Percentiles rank a stretch among this genome's conserved stretches.
Evolutionary conservation across 164 flowering plant species (phyloP).

Genomic region (Vitis rotundifolia): DNA sequence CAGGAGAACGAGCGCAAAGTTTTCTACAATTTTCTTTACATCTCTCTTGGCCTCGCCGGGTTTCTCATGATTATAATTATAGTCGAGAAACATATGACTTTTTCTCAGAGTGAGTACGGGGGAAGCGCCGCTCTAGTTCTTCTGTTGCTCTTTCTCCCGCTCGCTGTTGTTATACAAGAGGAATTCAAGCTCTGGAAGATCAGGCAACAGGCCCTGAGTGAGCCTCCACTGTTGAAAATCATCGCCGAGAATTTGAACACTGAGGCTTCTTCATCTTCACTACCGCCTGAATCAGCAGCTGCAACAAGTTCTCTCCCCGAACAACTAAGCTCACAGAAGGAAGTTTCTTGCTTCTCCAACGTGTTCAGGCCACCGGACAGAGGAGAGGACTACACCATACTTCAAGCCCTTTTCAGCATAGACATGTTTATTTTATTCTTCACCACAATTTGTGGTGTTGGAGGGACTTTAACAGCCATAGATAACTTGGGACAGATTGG

Average conservation of each 20-base stretch:
- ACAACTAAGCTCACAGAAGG: not conserved
- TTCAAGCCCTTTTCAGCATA: conserved; percentile 39
- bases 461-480: conserved; percentile 40
- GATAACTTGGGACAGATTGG: conserved; percentile 55
- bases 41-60: conserved; percentile 24
- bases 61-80: conserved; percentile 29
- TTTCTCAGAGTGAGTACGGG: conserved; percentile 17
- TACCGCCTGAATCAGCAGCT: no score
- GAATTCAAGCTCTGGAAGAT: conserved; percentile 21
- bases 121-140: conserved; percentile 20
- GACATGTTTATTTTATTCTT: conserved; percentile 38
- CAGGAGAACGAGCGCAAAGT: conserved; percentile 27
- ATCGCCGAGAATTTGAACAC: conserved; percentile 13
- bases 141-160: conserved; percentile 33
- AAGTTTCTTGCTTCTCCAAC: conserved; percentile 25
- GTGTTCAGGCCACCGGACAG: conserved; percentile 30
- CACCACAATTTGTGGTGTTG: conserved; percentile 31
- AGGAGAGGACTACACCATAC: conserved; percentile 43
- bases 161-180: conserved; percentile 20
- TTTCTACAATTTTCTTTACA: conserved; percentile 32
- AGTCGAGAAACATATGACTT: conserved; percentile 2
- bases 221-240: conserved; percentile 14
- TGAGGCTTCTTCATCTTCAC: no score
- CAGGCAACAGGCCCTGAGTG: conserved; percentile 2
- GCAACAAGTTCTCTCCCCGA: not conserved